Evolutionary conservation across 176 grass and related monocot genomes (phyloP).

Genomic region (Bonia amplexicaulis): DNA sequence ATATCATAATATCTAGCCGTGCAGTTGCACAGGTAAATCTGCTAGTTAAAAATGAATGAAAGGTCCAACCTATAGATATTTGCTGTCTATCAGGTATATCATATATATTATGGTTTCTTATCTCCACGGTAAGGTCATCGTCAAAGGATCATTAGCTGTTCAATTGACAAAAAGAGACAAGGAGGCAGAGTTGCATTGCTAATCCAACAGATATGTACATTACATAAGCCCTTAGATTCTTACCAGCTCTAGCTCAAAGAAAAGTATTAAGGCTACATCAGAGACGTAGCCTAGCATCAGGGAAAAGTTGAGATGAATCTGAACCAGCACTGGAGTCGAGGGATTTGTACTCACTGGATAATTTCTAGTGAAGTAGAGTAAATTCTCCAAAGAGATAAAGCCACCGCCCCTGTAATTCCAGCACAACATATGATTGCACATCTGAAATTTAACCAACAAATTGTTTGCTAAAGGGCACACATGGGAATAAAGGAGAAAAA

Average conservation of each 20-base stretch:
- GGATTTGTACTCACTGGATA: constrained; percentile 49
- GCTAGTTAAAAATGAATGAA: constrained; percentile 18
- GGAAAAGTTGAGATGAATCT: neutral
- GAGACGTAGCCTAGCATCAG: neutral
- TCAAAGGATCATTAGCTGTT: constrained; percentile 4
- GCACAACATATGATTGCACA: constrained; percentile 4
- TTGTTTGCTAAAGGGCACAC: neutral
- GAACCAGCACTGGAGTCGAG: neutral
- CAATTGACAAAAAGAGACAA: neutral
- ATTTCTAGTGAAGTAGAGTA: constrained; percentile 64
- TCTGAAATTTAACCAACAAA: constrained; percentile 17
- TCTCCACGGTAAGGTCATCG: neutral
- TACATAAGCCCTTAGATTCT: neutral
- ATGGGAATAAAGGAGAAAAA: neutral
- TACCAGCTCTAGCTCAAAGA: neutral
- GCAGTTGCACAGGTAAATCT: too few species aligned
- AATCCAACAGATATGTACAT: neutral
- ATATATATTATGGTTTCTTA: neutral
- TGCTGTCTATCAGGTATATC: neutral
- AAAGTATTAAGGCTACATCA: neutral
- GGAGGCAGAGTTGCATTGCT: neutral
- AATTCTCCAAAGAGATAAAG: constrained; percentile 84
- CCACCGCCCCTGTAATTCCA: constrained; percentile 67
- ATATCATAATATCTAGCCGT: too few species aligned
- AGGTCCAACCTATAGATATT: neutral